Conservation (phyloP, 1,284 basidiomycete species). For the Papiliotrema fonsecae region DNA sequence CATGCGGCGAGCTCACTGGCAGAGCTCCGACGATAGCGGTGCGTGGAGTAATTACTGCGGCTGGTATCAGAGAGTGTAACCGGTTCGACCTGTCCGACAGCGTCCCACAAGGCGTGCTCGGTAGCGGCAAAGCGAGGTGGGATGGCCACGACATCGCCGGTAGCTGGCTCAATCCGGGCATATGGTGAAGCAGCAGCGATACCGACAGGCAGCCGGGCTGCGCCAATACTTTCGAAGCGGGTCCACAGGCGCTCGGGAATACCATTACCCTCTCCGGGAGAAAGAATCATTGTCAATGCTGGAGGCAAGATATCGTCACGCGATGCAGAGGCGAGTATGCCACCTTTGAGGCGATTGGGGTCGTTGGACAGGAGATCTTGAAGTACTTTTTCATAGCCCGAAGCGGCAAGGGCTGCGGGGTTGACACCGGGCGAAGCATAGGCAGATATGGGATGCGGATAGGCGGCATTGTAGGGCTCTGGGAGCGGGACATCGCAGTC, state of each 20-base stretch:
- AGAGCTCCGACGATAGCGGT: slow-evolving; percentile 1
- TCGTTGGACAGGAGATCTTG: slow-evolving; percentile 15
- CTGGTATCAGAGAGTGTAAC: too few species aligned
- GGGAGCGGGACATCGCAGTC: slow-evolving; percentile 29
- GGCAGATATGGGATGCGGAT: slow-evolving; percentile 40
- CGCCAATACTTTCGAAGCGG: slow-evolving; percentile 20
- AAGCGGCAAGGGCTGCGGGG: slow-evolving; percentile 16
- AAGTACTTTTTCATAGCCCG: slow-evolving; percentile 26
- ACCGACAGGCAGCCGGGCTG: slow-evolving; percentile 5
- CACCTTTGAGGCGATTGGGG: slow-evolving; percentile 21
- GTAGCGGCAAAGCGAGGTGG: slow-evolving; percentile 10
- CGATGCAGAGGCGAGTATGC: slow-evolving; percentile 29
- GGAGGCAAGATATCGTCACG: slow-evolving; percentile 18
- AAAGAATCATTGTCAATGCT: slow-evolving; percentile 19
- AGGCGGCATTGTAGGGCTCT: slow-evolving; percentile 35
- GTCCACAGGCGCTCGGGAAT: slow-evolving; percentile 38
- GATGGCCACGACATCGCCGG: neutral
- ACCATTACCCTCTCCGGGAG: slow-evolving; percentile 34
- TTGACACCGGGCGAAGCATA: slow-evolving; percentile 42
- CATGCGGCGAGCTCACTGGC: neutral
- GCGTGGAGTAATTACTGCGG: too few species aligned
- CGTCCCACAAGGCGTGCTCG: slow-evolving; percentile 1
- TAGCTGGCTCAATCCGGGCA: neutral
- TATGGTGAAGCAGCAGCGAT: neutral
- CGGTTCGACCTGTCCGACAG: too few species aligned